Evolutionary conservation across 139 green algal species (phyloP).

Genomic region (Tetraselmis chui): DNA sequence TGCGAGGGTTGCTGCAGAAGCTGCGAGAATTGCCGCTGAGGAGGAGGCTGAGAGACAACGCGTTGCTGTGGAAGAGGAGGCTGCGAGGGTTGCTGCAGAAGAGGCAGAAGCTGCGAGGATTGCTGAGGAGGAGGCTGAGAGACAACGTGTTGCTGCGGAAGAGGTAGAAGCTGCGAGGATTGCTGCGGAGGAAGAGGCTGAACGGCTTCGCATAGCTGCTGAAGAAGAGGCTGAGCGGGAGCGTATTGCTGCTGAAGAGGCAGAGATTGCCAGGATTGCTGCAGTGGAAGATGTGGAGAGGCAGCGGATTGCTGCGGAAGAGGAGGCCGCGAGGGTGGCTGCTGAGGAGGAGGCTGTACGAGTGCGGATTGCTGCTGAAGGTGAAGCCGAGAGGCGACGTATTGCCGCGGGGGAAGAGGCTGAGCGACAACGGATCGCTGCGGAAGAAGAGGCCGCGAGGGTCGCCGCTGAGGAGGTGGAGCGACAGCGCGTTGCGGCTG

Average conservation of each 20-base stretch:
- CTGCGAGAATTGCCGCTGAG: too few relatives aligned
- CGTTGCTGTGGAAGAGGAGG: not conserved
- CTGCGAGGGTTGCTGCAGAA: not conserved
- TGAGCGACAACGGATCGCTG: not conserved
- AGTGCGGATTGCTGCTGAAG: too few relatives aligned
- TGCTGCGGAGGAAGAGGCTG: not conserved
- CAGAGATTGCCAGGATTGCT: not conserved
- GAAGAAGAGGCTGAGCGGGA: not conserved
- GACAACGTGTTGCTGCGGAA: not conserved
- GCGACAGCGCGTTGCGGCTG: too few relatives aligned
- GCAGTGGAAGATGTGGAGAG: not conserved
- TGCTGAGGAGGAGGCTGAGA: not conserved
- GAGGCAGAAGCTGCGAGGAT: not conserved
- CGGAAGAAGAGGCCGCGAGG: not conserved
- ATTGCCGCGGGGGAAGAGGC: too few relatives aligned
- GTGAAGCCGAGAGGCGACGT: too few relatives aligned
- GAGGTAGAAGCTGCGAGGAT: not conserved
- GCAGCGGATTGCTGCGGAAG: not conserved
- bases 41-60: not conserved
- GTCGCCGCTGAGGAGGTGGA: not conserved
- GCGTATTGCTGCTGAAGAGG: too few relatives aligned
- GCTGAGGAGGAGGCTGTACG: not conserved
- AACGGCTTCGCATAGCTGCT: not conserved
- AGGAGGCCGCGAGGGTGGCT: not conserved
- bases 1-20: not conserved